Conservation (phyloP, 257 asterid genomes). For the Echites panduratus region DNA sequence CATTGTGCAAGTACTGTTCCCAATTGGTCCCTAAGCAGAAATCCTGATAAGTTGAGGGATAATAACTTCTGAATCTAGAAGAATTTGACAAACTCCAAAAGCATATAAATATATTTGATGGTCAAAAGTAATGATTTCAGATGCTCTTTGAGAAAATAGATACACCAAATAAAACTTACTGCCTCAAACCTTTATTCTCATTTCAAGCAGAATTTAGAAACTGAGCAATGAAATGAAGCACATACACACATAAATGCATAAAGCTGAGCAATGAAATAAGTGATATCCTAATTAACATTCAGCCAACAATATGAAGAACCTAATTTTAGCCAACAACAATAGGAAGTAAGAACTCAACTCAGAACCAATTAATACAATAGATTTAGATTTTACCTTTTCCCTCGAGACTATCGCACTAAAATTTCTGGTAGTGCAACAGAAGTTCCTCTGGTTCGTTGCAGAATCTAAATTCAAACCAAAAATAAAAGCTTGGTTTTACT, state of each 20-base stretch:
- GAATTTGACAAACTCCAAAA: background rate
- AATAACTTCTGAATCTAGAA: background rate
- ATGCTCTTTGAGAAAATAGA: background rate
- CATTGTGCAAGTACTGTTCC: no score
- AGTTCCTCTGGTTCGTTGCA: background rate
- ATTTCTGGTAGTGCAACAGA: background rate
- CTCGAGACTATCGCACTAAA: no score
- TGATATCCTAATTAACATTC: background rate
- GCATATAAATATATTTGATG: background rate
- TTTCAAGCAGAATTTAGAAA: background rate
- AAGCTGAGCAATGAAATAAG: background rate
- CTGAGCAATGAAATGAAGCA: background rate
- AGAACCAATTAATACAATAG: background rate
- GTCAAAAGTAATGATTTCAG: background rate
- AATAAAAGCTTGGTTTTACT: background rate
- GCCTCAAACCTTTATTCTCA: background rate
- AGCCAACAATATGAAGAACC: background rate
- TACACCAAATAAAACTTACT: background rate
- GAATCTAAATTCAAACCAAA: background rate
- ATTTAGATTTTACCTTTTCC: background rate
- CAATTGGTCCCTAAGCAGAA: no score
- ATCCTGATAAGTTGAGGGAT: background rate
- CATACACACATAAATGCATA: background rate
- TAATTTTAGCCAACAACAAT: background rate
- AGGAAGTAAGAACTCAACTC: background rate